Evolutionary conservation across 768 basidiomycete species (phyloP).

Genomic region (Cystobasidium ongulense): DNA sequence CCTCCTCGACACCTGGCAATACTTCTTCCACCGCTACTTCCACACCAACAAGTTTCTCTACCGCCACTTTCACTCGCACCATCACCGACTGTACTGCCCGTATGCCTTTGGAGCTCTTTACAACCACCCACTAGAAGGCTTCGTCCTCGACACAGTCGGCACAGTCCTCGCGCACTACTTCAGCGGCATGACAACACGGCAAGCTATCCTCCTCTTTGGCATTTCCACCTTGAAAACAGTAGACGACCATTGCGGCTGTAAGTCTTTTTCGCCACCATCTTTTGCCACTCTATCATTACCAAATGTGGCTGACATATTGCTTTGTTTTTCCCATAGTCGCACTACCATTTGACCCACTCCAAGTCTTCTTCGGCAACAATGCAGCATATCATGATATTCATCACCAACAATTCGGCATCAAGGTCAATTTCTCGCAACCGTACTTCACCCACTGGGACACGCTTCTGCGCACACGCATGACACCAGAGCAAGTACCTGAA

Average conservation of each 20-base stretch:
- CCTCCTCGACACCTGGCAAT: conserved; percentile 95
- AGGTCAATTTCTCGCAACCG: conserved; percentile 89
- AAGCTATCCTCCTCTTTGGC: conserved; percentile 72
- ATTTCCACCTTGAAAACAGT: conserved; percentile 67
- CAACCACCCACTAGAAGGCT: conserved; percentile 93
- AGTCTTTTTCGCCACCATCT: conserved; percentile 1
- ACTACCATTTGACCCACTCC: conserved; percentile 84
- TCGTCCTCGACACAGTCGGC: conserved; percentile 76
- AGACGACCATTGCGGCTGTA: conserved; percentile 41
- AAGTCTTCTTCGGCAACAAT: conserved; percentile 75
- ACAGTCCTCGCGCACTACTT: conserved; percentile 65
- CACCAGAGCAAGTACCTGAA: conserved; percentile 13
- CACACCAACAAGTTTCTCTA: conserved; percentile 86
- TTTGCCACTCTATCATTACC: neutral
- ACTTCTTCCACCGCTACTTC: conserved; percentile 86
- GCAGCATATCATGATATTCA: conserved; percentile 55
- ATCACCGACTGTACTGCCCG: conserved; percentile 91
- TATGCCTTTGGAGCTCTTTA: conserved; percentile 95
- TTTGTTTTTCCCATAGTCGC: conserved; percentile 63
- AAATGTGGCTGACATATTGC: conserved; percentile 56
- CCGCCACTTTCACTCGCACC: conserved; percentile 81
- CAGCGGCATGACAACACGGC: conserved; percentile 65
- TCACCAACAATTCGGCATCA: conserved; percentile 62
- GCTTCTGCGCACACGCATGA: conserved; percentile 29
- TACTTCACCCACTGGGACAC: conserved; percentile 72